A percentile compares a stretch with the other conserved stretches of the same genome.
phyloP scores from a whole-genome alignment of 495 filamentous ascomycete species.

The Cladorrhinum samala region DNA sequence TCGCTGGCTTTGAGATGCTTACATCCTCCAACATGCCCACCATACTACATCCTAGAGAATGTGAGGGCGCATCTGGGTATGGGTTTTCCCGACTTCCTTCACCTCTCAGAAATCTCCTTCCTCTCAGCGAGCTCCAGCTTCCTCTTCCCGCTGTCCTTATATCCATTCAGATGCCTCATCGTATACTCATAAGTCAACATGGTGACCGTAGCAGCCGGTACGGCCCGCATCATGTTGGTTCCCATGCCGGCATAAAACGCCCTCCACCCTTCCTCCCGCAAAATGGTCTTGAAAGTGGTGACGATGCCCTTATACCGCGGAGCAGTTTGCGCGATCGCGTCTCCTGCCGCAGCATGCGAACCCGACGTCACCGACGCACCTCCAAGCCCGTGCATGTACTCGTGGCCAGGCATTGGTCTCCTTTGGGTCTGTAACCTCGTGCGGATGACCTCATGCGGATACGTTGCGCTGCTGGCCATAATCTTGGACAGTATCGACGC shows the following conservation, averaged over 20 bases:
- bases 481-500: slow-evolving; percentile 95
- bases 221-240: slow-evolving; percentile 92
- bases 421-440: slow-evolving; percentile 87
- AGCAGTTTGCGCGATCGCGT: slow-evolving; percentile 12
- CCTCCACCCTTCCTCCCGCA: slow-evolving; percentile 88
- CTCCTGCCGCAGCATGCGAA: background rate
- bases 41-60: background rate
- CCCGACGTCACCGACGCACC: slow-evolving; percentile 14
- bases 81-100: background rate
- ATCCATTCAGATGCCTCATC: slow-evolving; percentile 49
- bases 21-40: background rate
- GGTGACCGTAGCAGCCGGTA: slow-evolving; percentile 92
- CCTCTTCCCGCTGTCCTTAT: slow-evolving; percentile 26
- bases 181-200: slow-evolving; percentile 95
- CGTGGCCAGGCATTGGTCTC: slow-evolving; percentile 48
- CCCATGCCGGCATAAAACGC: slow-evolving; percentile 98
- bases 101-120: background rate
- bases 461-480: slow-evolving; percentile 89
- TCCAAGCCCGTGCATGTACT: slow-evolving; percentile 60
- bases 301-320: slow-evolving; percentile 74
- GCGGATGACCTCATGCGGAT: slow-evolving; percentile 92
- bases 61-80: no score
- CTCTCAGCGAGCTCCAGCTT: slow-evolving; percentile 17
- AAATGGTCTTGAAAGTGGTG: slow-evolving; percentile 76
- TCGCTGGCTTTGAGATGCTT: background rate